Conservation (phyloP, 2,329 filamentous ascomycete genomes). For the Colletotrichum sp. region DNA sequence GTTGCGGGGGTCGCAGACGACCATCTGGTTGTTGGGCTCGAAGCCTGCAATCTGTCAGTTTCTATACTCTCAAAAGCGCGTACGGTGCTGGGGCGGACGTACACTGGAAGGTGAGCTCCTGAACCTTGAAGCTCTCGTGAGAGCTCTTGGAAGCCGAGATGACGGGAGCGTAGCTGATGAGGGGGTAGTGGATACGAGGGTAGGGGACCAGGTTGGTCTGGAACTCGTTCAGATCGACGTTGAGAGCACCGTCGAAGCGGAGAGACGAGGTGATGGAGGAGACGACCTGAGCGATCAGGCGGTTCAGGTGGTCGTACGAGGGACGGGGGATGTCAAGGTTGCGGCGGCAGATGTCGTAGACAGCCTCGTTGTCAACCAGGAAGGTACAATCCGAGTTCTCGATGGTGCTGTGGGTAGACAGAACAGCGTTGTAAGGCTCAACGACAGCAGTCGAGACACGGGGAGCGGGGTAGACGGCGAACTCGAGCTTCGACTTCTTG, state of each 20-base stretch:
- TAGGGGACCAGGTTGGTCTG: conserved; percentile 79
- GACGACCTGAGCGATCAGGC: conserved; percentile 76
- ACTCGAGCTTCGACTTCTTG: conserved; percentile 81
- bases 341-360: conserved; percentile 77
- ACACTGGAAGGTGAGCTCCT: conserved; percentile 79
- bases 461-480: conserved; percentile 74
- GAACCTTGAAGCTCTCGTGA: conserved; percentile 88
- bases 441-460: conserved; percentile 74
- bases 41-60: conserved; percentile 58
- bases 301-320: conserved; percentile 75
- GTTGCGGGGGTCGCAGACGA: conserved; percentile 75
- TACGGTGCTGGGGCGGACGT: conserved; percentile 42
- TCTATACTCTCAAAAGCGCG: not conserved
- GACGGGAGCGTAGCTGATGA: conserved; percentile 76
- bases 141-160: conserved; percentile 77
- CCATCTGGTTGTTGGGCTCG: conserved; percentile 82
- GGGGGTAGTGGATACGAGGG: conserved; percentile 76
- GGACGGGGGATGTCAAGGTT: conserved; percentile 74
- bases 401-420: conserved; percentile 77
- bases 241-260: conserved; percentile 75
- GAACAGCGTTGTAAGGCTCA: conserved; percentile 76
- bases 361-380: conserved; percentile 76
- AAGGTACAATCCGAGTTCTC: conserved; percentile 84
- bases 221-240: conserved; percentile 79
- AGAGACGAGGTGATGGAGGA: conserved; percentile 77